These are phyloP conservation scores for Geotrichum histeridarum DNA, from an alignment of 1,139 yeast genomes.

Conservation along the genomic window DNA sequence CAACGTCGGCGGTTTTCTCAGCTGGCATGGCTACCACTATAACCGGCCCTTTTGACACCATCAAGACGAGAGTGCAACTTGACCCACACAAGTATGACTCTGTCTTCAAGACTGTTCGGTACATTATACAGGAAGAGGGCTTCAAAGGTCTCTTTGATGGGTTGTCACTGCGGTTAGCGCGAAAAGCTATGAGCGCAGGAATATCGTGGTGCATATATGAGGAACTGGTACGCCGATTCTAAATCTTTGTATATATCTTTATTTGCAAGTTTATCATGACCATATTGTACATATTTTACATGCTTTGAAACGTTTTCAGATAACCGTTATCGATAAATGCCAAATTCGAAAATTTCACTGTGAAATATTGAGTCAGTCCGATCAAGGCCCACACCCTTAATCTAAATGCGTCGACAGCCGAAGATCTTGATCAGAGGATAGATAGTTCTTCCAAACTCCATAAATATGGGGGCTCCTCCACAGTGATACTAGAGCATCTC, in stretches of 20 bases:
- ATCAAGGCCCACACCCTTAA: too few relatives aligned
- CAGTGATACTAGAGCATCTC: background rate
- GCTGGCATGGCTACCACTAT: conserved; percentile 77
- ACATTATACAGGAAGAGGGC: conserved; percentile 56
- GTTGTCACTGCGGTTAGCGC: conserved; percentile 65
- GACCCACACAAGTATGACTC: conserved; percentile 45
- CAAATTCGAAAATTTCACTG: too few relatives aligned
- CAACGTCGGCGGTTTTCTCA: conserved; percentile 65
- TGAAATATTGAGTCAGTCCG: too few relatives aligned
- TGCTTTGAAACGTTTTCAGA: too few relatives aligned
- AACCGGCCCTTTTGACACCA: conserved; percentile 93
- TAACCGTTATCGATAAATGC: too few relatives aligned
- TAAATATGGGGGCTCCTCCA: too few relatives aligned
- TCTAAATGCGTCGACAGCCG: too few relatives aligned
- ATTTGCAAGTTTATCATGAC: too few relatives aligned
- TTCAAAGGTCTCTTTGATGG: conserved; percentile 70
- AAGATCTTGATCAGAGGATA: too few relatives aligned
- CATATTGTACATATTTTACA: too few relatives aligned
- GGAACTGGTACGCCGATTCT: conserved; percentile 50
- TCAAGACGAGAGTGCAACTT: conserved; percentile 86
- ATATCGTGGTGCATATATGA: conserved; percentile 97
- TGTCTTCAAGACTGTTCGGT: conserved; percentile 40
- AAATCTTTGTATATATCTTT: background rate
- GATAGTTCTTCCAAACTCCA: too few relatives aligned
- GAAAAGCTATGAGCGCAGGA: conserved; percentile 90